Base-by-base conservation (phyloP, 257 asterid species). In the Sherardia arvensis region DNA sequence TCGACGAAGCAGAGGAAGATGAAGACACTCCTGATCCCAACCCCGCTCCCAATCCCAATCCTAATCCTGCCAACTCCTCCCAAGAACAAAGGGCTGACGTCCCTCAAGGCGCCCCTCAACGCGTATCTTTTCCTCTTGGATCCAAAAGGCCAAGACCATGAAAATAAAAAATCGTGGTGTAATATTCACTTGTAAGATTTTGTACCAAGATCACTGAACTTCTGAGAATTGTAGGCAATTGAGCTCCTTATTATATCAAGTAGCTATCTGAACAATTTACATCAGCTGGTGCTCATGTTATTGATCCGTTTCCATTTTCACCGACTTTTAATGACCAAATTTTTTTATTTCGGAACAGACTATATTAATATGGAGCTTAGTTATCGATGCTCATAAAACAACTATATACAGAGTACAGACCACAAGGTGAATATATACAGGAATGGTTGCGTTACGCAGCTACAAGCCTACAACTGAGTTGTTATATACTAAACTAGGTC, bases 1-100 rank as follows among this genome's bases (percentile, higher is more conserved):
- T 70, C 21, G 96, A 87, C 76, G 98, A 88, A 82, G 80, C 83
- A 0, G 98, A 91, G 69, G 98, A 88, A 6, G 93, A 81, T 21
- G 95, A 91, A 68, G 91, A 88, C 64, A 63, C 71, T 25, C 65
- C 71, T 3, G 74, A 70, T 62, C 64, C 81, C 1, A 73, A 55
- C 49, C 68, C 79, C 1, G 8, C 4, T 32, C 34, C 34, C 63
- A 64, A 71, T 27, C 62, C 71, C 4, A 72, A 70, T 64, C 65
- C 81, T 1, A 73, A 53, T 56, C 66, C 80, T 1, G 49, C 49
- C 4, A 67, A 63, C 47, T 69, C 72, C 51, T 62, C 89, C 28
- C 87, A 80, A 64, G 94, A 83, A 17, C 70, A 64, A 21, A 73
- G 66, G 59, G 47, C 75, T 62, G 87, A 81, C 65, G 38, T 83